A percentile compares a stretch with the other conserved stretches of the same genome.
Conservation (phyloP, 192 early-diverging fungal genomes). For the Rhizophagus clarus region DNA sequence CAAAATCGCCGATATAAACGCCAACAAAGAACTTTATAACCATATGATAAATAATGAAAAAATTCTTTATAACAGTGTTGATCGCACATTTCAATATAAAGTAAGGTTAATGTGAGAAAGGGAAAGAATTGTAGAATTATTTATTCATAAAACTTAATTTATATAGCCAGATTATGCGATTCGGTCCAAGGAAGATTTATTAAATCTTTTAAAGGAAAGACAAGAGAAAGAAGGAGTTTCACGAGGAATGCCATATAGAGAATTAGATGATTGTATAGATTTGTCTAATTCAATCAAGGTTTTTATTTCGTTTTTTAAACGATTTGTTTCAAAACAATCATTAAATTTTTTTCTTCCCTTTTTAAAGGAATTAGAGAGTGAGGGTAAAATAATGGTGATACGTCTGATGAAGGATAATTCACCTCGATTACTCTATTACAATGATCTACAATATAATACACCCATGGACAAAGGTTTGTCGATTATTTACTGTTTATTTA, state of each 20-base stretch:
- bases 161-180: constrained; percentile 69
- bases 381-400: constrained; percentile 63
- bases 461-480: constrained; percentile 53
- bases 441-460: constrained; percentile 56
- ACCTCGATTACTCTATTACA: constrained; percentile 70
- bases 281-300: constrained; percentile 44
- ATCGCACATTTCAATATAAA: constrained; percentile 71
- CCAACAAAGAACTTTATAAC: constrained; percentile 55
- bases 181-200: constrained; percentile 69
- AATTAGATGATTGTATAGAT: constrained; percentile 73
- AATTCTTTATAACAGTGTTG: constrained; percentile 57
- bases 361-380: constrained; percentile 53
- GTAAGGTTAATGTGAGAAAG: constrained; percentile 31
- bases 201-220: constrained; percentile 59
- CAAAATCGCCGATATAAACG: constrained; percentile 54
- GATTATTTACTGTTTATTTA: neutral
- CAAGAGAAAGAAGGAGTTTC: constrained; percentile 56
- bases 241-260: constrained; percentile 75
- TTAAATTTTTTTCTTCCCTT: no score
- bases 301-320: neutral
- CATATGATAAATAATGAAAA: constrained; percentile 65
- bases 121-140: neutral
- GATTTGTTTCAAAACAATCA: neutral
- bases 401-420: constrained; percentile 63
- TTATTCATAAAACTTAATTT: neutral